Conservation (phyloP, 495 filamentous ascomycete species). For the Podospora pseudocomata region DNA sequence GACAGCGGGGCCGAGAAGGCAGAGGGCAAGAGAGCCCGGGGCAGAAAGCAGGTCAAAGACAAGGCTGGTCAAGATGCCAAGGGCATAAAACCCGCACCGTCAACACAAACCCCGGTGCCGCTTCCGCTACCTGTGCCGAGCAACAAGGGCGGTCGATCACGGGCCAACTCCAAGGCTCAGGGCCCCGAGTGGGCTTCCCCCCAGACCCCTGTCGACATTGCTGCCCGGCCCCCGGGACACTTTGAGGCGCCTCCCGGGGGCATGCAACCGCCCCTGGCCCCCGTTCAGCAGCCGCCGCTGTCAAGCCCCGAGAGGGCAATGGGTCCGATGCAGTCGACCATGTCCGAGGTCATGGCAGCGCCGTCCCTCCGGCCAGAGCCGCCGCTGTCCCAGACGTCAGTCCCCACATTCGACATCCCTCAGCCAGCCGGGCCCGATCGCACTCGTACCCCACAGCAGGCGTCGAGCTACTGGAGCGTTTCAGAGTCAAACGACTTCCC, state of each 20-base stretch:
- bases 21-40: constrained; percentile 43
- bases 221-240: constrained; percentile 26
- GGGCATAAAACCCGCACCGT: constrained; percentile 21
- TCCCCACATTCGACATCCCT: constrained; percentile 41
- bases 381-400: constrained; percentile 35
- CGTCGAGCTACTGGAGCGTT: constrained; percentile 98
- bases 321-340: constrained; percentile 31
- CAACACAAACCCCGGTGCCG: constrained; percentile 39
- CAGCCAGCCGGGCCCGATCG: constrained; percentile 39
- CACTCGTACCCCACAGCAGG: constrained; percentile 52
- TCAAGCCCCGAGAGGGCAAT: constrained; percentile 37
- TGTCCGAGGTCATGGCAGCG: constrained; percentile 49
- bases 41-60: constrained; percentile 43
- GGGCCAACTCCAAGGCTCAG: constrained; percentile 44
- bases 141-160: constrained; percentile 40
- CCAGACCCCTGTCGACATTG: constrained; percentile 34
- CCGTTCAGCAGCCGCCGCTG: constrained; percentile 31
- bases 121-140: constrained; percentile 33
- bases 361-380: constrained; percentile 49
- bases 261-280: constrained; percentile 40
- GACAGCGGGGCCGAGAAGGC: constrained; percentile 56
- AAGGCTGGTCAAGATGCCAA: constrained; percentile 41
- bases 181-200: constrained; percentile 37
- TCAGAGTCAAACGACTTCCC: constrained; percentile 83
- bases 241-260: constrained; percentile 35